Evolutionary conservation across 345 rosid species (phyloP).

Genomic region (Eucalyptus melliodora): DNA sequence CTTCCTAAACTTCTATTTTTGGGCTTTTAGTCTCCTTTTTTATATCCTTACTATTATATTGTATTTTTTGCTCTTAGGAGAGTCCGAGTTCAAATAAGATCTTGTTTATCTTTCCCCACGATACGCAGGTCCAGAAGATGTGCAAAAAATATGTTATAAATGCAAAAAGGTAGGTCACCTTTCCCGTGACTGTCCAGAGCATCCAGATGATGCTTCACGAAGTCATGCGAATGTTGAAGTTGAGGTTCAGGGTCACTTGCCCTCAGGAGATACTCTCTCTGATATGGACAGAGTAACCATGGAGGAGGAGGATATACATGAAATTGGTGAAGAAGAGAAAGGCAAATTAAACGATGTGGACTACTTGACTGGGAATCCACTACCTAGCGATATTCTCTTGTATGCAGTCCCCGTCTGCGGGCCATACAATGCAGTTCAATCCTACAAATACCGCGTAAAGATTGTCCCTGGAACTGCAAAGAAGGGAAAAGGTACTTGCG

Average conservation of each 20-base stretch:
- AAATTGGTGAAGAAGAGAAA: slow-evolving; percentile 86
- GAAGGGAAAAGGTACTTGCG: slow-evolving; percentile 74
- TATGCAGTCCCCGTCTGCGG: slow-evolving; percentile 91
- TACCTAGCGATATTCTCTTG: slow-evolving; percentile 63
- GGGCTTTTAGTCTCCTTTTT: not conserved
- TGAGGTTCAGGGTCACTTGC: not conserved
- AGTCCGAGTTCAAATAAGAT: not conserved
- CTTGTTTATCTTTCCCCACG: not conserved
- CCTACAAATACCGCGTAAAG: slow-evolving; percentile 87
- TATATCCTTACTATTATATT: not conserved
- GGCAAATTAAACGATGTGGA: slow-evolving; percentile 76
- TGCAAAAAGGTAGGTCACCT: slow-evolving; percentile 89
- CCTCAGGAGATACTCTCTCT: not conserved
- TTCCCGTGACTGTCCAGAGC: slow-evolving; percentile 76
- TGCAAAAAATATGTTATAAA: slow-evolving; percentile 75
- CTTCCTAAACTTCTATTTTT: not conserved
- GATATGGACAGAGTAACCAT: slow-evolving; percentile 66
- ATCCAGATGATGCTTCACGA: slow-evolving; percentile 21
- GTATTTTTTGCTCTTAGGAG: not conserved
- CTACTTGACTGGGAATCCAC: slow-evolving; percentile 82
- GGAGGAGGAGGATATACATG: slow-evolving; percentile 94
- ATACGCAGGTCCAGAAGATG: slow-evolving; percentile 49
- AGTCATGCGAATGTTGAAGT: slow-evolving; percentile 5
- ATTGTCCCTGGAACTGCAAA: slow-evolving; percentile 83
- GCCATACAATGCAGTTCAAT: slow-evolving; percentile 81